Base-by-base conservation (phyloP, 805 yeast species). In the Metschnikowia reukaufii region DNA sequence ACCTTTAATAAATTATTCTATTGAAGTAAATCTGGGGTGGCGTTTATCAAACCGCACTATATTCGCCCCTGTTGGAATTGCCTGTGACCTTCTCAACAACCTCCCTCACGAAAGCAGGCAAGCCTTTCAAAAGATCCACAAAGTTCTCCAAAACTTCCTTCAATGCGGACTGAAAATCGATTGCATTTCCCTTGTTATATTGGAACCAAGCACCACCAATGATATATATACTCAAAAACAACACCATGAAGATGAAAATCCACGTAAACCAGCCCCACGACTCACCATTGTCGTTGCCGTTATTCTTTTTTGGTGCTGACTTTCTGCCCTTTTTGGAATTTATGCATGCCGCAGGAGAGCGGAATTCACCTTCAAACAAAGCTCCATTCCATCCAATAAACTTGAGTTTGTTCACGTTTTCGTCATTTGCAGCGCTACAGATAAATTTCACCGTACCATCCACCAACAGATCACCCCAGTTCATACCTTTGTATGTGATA, bases 211-310 rank as follows among this genome's bases (percentile, higher is more conserved):
- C 87, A 29, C 84, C 84, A 20, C 82, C 83, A 44, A 84, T 78
- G 19, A 86, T 78, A 64, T 88, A 91, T 35, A 82, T 81, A 38
- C 89, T 83, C 56, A 86, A 75, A 38, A 78, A 77, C 29, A 92
- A 65, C 15, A 88, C 87, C 54, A 84, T 66, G 49, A 90, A 67
- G 55, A 91, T 83, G 61, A 91, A 88, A 8, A 89, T 59, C 83
- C 92, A 88, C 2, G 90, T 79, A 62, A 91, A 80, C 77, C 91
- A 80, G 44, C 96, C 94, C 84, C 92, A 82, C 48, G 83, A 81
- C 52, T 72, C 76, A 17, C 74, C 75, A 42, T 64, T 68, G 51
- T 45, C 57, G 20, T 48, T 49, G 19, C 44, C 45, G n/a, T 36
- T 37, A n/a, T 36, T 31, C 18, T 59, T 52, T 32, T 53, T 57